phyloP scores from a whole-genome alignment of 306 rosid species.

The Abrus pulchellus region DNA sequence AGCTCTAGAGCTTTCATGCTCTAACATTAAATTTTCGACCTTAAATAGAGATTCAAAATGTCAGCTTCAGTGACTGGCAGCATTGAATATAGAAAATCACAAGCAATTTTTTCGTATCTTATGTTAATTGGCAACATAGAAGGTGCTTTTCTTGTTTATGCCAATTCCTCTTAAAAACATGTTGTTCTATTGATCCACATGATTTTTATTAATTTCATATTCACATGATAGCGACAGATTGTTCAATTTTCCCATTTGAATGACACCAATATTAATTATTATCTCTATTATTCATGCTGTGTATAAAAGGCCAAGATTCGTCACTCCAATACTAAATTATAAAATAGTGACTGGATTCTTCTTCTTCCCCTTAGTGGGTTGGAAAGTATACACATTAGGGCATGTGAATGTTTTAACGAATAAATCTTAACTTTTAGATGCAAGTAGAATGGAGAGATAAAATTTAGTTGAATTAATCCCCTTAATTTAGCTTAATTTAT shows the following conservation, averaged over 20 bases:
- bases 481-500: too few species aligned
- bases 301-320: neutral
- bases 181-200: neutral
- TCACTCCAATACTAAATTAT: neutral
- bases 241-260: neutral
- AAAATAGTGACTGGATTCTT: neutral
- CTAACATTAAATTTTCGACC: neutral
- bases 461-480: neutral
- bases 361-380: neutral
- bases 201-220: neutral
- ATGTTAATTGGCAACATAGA: neutral
- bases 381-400: neutral
- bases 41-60: neutral
- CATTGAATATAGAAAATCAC: neutral
- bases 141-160: neutral
- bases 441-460: constrained; percentile 9
- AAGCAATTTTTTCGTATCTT: neutral
- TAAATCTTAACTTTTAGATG: neutral
- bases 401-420: constrained; percentile 7
- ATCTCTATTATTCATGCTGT: neutral
- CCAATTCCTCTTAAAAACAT: neutral
- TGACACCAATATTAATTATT: neutral
- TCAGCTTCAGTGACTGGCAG: neutral
- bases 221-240: neutral
- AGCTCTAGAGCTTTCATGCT: neutral